Percentiles rank a stretch among this genome's conserved stretches.
phyloP scores from a whole-genome alignment of 2,329 filamentous ascomycete genomes.

The Aspergillus sp. region DNA sequence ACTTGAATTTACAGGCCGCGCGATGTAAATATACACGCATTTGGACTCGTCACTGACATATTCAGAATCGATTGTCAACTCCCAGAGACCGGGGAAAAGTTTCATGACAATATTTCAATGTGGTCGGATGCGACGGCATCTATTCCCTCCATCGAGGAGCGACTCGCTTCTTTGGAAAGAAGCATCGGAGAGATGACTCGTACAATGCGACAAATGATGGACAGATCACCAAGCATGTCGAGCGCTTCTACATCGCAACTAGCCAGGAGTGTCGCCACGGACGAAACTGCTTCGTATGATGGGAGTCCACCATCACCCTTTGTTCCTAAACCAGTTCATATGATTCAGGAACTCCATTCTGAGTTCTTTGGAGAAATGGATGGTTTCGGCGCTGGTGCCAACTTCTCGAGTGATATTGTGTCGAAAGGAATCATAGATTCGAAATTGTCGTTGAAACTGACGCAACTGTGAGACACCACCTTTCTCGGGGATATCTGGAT shows the following conservation, averaged over 20 bases:
- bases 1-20: neutral
- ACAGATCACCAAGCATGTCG: conserved; percentile 16
- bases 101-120: conserved; percentile 24
- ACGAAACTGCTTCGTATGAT: conserved; percentile 17
- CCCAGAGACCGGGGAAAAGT: conserved; percentile 28
- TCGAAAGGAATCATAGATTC: conserved; percentile 25
- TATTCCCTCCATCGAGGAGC: conserved; percentile 30
- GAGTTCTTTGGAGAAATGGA: conserved; percentile 26
- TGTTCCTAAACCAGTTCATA: conserved; percentile 24
- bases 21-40: conserved; percentile 6
- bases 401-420: conserved; percentile 20
- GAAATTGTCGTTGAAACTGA: conserved; percentile 25
- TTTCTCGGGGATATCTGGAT: neutral
- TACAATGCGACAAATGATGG: conserved; percentile 27
- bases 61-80: conserved; percentile 30
- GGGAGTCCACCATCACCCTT: conserved; percentile 14
- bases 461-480: conserved; percentile 22
- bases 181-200: conserved; percentile 32
- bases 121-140: conserved; percentile 26
- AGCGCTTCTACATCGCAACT: conserved; percentile 13
- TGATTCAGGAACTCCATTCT: conserved; percentile 27
- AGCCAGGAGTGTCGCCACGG: conserved; percentile 16
- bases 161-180: conserved; percentile 25
- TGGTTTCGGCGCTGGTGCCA: conserved; percentile 10
- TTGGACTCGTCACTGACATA: neutral